These are phyloP conservation scores for Zymoseptoria brevis DNA, from an alignment of 2,329 filamentous ascomycete genomes.

Conservation along the genomic window DNA sequence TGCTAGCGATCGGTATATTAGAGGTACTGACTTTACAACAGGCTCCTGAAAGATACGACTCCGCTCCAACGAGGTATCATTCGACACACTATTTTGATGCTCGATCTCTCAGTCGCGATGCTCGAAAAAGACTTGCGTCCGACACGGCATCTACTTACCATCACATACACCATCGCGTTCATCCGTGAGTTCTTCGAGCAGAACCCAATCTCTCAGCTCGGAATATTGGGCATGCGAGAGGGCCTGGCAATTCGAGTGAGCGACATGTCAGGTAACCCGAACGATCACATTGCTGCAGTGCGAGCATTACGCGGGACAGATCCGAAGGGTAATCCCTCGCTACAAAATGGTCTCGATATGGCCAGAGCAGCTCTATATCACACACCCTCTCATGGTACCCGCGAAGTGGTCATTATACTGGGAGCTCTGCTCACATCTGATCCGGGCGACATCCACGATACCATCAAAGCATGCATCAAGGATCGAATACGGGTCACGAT, in stretches of 20 bases:
- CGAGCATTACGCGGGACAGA: constrained; percentile 45
- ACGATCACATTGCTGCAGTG: constrained; percentile 74
- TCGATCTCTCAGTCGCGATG: constrained; percentile 94
- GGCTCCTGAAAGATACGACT: constrained; percentile 85
- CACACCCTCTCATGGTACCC: constrained; percentile 83
- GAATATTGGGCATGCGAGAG: constrained; percentile 86
- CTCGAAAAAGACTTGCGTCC: constrained; percentile 88
- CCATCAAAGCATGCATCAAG: constrained; percentile 66
- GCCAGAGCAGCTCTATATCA: constrained; percentile 86
- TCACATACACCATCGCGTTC: constrained; percentile 79
- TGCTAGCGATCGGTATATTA: not conserved
- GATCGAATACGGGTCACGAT: constrained; percentile 84
- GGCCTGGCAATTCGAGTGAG: constrained; percentile 79
- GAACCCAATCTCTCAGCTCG: constrained; percentile 94
- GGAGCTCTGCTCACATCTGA: constrained; percentile 85
- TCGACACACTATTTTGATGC: constrained; percentile 81
- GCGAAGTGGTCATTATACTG: constrained; percentile 86
- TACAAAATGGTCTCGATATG: constrained; percentile 97
- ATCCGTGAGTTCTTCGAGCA: constrained; percentile 95
- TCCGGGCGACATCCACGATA: constrained; percentile 90
- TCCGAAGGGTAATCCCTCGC: constrained; percentile 43
- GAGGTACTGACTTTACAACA: constrained; percentile 27
- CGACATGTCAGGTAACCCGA: constrained; percentile 85
- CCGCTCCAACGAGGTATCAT: constrained; percentile 95
- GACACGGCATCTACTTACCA: constrained; percentile 71